Evolutionary conservation across 345 rosid species (phyloP), one percentile per base, ranked within the genome.

Genomic region (Syzygium jambos): DNA sequence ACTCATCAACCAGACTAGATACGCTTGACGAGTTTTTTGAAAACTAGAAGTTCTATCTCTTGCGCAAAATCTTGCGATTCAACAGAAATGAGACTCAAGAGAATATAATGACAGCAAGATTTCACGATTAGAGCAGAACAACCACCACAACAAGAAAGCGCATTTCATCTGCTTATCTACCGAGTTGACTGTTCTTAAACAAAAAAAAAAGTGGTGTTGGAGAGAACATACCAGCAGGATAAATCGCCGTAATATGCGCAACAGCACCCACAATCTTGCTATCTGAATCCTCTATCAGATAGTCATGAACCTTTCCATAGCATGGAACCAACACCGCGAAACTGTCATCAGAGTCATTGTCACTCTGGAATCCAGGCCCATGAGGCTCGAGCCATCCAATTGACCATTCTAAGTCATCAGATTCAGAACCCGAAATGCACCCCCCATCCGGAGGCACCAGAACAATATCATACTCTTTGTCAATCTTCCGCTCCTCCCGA

Each of bases 341-440:
- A 85, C 94, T 95, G 85, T 91, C 88, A 83, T 95, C 93, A 9
- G 87, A 78, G n/a, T 94, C 98, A 86, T 94, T 93, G 49, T 93
- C 96, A 87, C 92, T 92, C 86, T 73, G 91, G 90, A 95, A 94
- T 73, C 90, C 95, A 85, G 95, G 91, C 52, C 95, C 98, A 90
- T 93, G 98, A 86, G 98, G 98, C 88, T 95, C 98, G 88, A 93
- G 84, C 98, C 98, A 95, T 88, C 98, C 98, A 83, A 94, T 92
- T 10, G 98, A 95, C 90, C 93, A 95, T 90, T 95, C 98, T 0
- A 94, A 93, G 87, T 88, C 96, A 89, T 94, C 96, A 13, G 98
- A 93, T 86, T 95, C 98, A 38, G 98, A 93, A 30, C 95, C 98
- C 2, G 95, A 95, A 88, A 95, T 92, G 89, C 96, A 94, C 55